Evolutionary conservation across 805 yeast species (phyloP).

Genomic region (Lachancea lanzarotensis): DNA sequence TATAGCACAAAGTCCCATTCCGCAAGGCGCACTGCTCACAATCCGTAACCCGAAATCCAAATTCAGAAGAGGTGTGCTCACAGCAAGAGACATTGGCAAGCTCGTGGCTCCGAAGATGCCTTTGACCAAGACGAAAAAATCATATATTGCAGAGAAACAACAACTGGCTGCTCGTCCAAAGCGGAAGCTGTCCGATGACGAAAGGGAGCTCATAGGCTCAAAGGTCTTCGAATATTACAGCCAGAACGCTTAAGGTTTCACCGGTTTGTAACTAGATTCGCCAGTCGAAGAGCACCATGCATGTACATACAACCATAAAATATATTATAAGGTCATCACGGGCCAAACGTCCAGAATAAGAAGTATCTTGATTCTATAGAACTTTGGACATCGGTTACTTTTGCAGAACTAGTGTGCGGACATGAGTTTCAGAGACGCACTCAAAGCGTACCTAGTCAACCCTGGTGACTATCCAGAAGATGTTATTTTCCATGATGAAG

Average conservation of each 20-base stretch:
- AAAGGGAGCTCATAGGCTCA: constrained; percentile 38
- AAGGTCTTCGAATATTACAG: constrained; percentile 16
- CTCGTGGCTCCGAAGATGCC: constrained; percentile 76
- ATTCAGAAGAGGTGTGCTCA: constrained; percentile 55
- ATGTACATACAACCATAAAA: constrained; percentile 4
- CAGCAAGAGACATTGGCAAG: constrained; percentile 54
- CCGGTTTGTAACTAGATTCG: too few species aligned
- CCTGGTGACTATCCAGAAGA: constrained; percentile 37
- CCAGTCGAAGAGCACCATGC: neutral
- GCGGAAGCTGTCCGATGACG: constrained; percentile 37
- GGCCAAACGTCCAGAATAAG: neutral
- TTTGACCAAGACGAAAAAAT: constrained; percentile 52
- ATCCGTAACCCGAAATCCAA: constrained; percentile 74
- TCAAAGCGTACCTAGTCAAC: constrained; percentile 41
- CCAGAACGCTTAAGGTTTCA: constrained; percentile 5
- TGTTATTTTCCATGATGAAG: constrained; percentile 44
- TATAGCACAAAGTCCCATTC: constrained; percentile 61
- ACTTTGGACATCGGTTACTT: neutral
- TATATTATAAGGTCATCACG: neutral
- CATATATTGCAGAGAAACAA: constrained; percentile 50
- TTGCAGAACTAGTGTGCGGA: neutral
- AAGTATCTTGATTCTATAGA: neutral
- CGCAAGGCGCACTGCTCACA: constrained; percentile 55
- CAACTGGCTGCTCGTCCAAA: constrained; percentile 40
- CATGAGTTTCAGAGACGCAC: constrained; percentile 44